Base-by-base conservation (phyloP, 306 rosid genomes). In the Malus asiatica region DNA sequence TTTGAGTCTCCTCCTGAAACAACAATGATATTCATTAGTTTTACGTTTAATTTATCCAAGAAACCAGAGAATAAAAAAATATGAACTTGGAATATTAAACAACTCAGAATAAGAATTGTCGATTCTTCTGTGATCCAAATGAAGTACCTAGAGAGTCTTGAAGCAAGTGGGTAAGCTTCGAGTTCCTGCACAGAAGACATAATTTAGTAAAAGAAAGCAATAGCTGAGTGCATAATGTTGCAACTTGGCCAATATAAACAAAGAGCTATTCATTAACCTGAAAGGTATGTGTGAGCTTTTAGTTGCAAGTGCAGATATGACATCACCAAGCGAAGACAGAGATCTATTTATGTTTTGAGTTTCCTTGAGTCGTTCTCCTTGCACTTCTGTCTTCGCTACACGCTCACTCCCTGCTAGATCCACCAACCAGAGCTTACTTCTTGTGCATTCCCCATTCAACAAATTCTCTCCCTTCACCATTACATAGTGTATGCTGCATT, bases 341-440 rank as follows among this genome's bases (percentile, higher is more conserved):
- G 99, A 96, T 79, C 97, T 84, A 68, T 96, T 96, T 68, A 96
- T 96, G 75, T 96, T 96, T 75, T 92, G 99, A 20, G 99, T 90
- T 87, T 96, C 99, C 89, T 90, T 92, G 58, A 96, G 87, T 62
- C 98, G 84, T 71, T 96, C 99, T 45, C 98, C 99, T 75, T 89
- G 99, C 46, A 96, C 99, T 83, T 96, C 99, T 74, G 97, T 86
- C 87, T 90, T 96, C 1, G 96, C 96, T 23, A 96, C 85, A 83
- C 99, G 90, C 80, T 96, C 99, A 9, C 99, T 92, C 67, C 99
- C 98, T 9, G 99, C 99, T 64, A 96, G 85, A 79, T 96, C 99
- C 79, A 96, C 98, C 82, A 96, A 71, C 99, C 98, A 96, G 27
- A 96, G 78, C 84, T 96, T 92, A 91, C 99, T 96, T 73, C 90